Percentiles rank a stretch among this genome's conserved stretches.
Evolutionary conservation across 169 alveolate genomes (phyloP).

Genomic region (Eimeria sp.): DNA sequence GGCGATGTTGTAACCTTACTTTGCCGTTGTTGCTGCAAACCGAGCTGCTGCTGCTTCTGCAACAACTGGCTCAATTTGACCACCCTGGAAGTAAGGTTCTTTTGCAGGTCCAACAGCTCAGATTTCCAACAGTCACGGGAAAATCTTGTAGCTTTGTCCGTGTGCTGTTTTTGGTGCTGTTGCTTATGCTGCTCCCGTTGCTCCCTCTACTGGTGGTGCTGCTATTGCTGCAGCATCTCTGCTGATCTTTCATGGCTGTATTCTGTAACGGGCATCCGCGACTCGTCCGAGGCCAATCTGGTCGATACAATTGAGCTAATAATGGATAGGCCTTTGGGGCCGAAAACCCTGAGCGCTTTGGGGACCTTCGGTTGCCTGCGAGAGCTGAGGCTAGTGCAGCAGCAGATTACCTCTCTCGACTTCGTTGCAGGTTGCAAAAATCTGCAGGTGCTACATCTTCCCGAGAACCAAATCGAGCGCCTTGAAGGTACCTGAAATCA

Average conservation of each 20-base stretch:
- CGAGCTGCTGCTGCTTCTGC: not conserved
- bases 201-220: not conserved
- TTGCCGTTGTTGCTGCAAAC: not conserved
- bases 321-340: constrained; percentile 57
- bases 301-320: constrained; percentile 59
- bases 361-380: constrained; percentile 63
- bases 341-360: constrained; percentile 20
- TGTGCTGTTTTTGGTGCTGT: not conserved
- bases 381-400: constrained; percentile 67
- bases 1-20: not conserved
- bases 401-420: constrained; percentile 16
- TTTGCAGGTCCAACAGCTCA: not conserved
- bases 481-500: constrained; percentile 27
- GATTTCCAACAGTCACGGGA: not conserved
- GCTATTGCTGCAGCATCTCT: not conserved
- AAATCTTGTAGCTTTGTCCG: not conserved
- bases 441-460: constrained; percentile 65
- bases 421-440: constrained; percentile 30
- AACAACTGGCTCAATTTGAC: not conserved
- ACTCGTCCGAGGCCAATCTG: constrained; percentile 36
- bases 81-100: not conserved
- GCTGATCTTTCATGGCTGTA: constrained; percentile 31
- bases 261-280: constrained; percentile 55
- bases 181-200: not conserved
- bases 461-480: constrained; percentile 33